Base-by-base conservation (phyloP, 139 green algal species). In the Bryopsis sp. region DNA sequence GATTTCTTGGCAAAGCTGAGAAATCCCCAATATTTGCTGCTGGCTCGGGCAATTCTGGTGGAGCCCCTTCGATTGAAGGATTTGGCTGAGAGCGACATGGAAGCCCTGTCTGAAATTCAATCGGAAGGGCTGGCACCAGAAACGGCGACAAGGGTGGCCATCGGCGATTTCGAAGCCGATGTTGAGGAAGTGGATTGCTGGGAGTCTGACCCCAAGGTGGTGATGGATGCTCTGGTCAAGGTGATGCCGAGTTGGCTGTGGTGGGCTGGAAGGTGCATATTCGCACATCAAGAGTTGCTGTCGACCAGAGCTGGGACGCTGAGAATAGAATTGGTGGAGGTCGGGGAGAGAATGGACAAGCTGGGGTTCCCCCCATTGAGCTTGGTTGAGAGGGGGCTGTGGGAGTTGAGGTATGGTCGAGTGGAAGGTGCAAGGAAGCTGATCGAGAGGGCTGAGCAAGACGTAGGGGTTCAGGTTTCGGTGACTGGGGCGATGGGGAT, bases 401-500 rank as follows among this genome's bases (percentile, higher is more conserved):
- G 76, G 22, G 81, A 88, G 47, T 79, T 84, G 37, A 31, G 38
- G 1, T 93, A 85, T 54, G 77, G 88, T 4, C 60, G 81, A 29
- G 74, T 81, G 26, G 74, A 78, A 2, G 61, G 64, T 8, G 81
- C 83, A 1, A 19, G 70, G 36, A 50, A 64, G 62, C 72, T 79
- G 48, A 77, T 91, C 72, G 43, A 71, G 6, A 47, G 58, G 4
- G 83, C 84, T 15, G 75, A 61, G 15, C 36, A 43, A 0, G 71
- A 70, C 47, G 64, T 90, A 61, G 89, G 83, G 6, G 67, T 92
- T 32, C 15, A 75, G 39, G 71, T 84, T 29, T 35, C 77, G 47
- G 64, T 90, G 8, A 75, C 66, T 8, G 90, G 90, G 6, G 86
- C 80, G 19, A 74, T 97, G 74, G 91, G 91, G 26, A 75, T 79